These are phyloP conservation scores for Gossypium rotundifolium DNA, from an alignment of 345 rosid genomes.

Conservation along the genomic window DNA sequence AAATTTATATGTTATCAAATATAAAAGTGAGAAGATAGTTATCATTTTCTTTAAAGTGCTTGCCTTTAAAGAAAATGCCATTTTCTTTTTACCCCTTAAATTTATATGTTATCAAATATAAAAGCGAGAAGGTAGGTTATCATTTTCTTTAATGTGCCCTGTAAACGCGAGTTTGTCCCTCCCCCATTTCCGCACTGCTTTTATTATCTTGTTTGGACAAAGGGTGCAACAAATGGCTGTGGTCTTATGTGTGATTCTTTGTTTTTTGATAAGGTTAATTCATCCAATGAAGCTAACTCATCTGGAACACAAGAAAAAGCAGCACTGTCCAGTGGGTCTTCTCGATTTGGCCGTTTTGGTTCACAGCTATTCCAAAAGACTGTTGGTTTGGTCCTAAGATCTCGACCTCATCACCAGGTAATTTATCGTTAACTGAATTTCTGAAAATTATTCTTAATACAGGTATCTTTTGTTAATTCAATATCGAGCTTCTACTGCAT, in stretches of 20 bases:
- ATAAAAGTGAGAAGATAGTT: neutral
- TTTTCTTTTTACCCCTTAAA: neutral
- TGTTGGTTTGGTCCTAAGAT: slow-evolving; percentile 39
- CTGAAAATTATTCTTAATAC: neutral
- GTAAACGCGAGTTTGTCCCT: neutral
- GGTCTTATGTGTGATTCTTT: neutral
- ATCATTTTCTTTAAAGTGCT: neutral
- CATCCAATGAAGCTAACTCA: slow-evolving; percentile 23
- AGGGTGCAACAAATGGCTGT: neutral
- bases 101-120: neutral
- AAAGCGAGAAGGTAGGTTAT: neutral
- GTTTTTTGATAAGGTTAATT: slow-evolving; percentile 28
- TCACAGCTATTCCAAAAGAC: slow-evolving; percentile 49
- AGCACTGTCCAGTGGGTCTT: slow-evolving; percentile 27
- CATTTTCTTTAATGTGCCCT: neutral
- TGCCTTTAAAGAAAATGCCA: neutral
- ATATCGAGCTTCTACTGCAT: neutral
- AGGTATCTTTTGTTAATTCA: neutral
- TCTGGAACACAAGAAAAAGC: slow-evolving; percentile 31
- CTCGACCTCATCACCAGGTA: slow-evolving; percentile 41
- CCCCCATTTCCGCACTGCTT: neutral
- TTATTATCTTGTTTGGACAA: neutral
- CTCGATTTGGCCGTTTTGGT: slow-evolving; percentile 47
- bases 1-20: neutral
- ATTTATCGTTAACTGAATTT: neutral